These are phyloP conservation scores for Irpex rosettiformis DNA, from an alignment of 1,284 basidiomycete genomes.

Conservation along the genomic window DNA sequence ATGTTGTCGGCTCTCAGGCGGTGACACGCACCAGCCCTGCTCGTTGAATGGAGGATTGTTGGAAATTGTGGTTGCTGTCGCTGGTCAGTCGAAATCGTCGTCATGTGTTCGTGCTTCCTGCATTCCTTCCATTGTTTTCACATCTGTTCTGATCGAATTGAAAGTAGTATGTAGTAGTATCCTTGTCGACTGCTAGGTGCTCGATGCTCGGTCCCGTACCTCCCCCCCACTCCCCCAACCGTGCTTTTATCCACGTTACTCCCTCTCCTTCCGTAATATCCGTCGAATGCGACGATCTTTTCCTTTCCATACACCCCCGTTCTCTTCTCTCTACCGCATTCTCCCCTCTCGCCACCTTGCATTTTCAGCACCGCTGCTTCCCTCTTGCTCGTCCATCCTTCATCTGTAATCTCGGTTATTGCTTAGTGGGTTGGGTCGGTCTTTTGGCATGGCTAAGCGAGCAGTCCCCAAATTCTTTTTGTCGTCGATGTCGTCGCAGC, in stretches of 20 bases:
- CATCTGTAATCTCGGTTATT: background rate
- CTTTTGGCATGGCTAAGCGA: too few species aligned
- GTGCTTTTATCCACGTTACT: background rate
- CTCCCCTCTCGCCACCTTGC: background rate
- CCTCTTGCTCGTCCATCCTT: background rate
- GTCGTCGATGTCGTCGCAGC: too few species aligned
- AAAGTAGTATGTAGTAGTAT: constrained; percentile 13
- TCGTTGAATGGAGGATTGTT: background rate
- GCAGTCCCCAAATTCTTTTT: too few species aligned
- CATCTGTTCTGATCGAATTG: background rate
- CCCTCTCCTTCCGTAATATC: constrained; percentile 3
- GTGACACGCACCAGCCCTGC: constrained; percentile 30
- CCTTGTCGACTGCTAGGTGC: constrained; percentile 4
- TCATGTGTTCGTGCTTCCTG: too few species aligned
- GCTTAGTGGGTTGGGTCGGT: too few species aligned
- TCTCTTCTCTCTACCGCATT: background rate
- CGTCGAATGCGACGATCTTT: background rate
- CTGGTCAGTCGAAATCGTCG: too few species aligned
- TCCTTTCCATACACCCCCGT: background rate
- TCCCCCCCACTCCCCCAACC: background rate
- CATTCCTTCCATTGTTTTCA: too few species aligned
- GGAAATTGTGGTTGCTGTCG: background rate
- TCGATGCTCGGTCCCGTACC: constrained; percentile 1
- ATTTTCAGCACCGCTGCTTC: constrained; percentile 3
- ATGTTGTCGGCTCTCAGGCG: constrained; percentile 76